These are phyloP conservation scores for Elaeagnus macrophylla DNA, from an alignment of 306 rosid species.

Conservation along the genomic window DNA sequence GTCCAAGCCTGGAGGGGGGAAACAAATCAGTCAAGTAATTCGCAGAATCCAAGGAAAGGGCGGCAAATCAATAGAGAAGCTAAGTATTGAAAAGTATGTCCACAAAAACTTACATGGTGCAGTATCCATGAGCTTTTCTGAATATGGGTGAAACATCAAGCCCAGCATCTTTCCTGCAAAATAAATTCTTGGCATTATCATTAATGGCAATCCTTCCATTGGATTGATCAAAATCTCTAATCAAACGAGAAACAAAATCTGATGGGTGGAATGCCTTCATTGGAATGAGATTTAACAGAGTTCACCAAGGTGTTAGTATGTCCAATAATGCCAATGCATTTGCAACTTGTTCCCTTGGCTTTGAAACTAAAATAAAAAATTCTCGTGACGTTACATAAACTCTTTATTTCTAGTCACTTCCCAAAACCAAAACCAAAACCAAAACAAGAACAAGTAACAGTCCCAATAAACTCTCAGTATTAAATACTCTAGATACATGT, in stretches of 20 bases:
- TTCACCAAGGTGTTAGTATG: constrained; percentile 42
- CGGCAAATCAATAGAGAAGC: neutral
- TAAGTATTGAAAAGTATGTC: no score
- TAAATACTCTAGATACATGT: no score
- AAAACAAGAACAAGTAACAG: neutral
- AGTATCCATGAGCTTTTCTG: constrained; percentile 43
- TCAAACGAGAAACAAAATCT: constrained; percentile 47
- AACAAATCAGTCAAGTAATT: no score
- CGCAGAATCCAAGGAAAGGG: no score
- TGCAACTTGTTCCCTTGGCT: constrained; percentile 43
- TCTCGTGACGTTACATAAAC: no score
- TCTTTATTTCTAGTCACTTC: no score
- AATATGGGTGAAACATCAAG: constrained; percentile 40
- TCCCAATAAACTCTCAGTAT: neutral
- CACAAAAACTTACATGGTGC: constrained; percentile 48
- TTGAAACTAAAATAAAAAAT: no score
- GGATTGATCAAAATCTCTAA: no score
- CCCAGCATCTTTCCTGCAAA: constrained; percentile 41
- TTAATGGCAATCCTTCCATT: no score
- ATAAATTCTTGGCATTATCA: no score
- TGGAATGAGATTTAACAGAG: constrained; percentile 47
- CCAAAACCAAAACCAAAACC: no score
- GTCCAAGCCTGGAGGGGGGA: constrained; percentile 61
- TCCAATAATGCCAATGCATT: constrained; percentile 71
- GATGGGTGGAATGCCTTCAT: constrained; percentile 62